phyloP scores from a whole-genome alignment of 495 filamentous ascomycete species.

The Daldinia bambusicola region DNA sequence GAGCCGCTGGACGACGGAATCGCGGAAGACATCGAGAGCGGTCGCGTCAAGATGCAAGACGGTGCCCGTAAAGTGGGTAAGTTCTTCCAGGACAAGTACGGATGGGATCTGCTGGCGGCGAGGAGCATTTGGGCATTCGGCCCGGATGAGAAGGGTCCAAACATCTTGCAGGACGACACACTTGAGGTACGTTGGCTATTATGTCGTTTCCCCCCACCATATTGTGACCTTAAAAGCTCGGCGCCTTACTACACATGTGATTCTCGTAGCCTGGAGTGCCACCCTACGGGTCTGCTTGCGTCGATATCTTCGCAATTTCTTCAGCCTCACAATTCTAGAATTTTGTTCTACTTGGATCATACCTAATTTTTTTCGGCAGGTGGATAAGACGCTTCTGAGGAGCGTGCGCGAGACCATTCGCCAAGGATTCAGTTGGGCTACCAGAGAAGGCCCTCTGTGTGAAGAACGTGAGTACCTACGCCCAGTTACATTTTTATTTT shows the following conservation, averaged over 20 bases:
- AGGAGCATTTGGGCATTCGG: slow-evolving; percentile 99
- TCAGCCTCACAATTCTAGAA: slow-evolving; percentile 46
- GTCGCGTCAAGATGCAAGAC: slow-evolving; percentile 89
- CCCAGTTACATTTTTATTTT: slow-evolving; percentile 37
- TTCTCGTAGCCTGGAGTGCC: slow-evolving; percentile 34
- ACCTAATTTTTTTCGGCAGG: slow-evolving; percentile 61
- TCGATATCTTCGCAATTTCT: slow-evolving; percentile 42
- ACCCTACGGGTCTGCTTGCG: slow-evolving; percentile 43
- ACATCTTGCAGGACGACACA: slow-evolving; percentile 97
- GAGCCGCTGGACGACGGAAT: slow-evolving; percentile 95
- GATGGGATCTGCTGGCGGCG: slow-evolving; percentile 93
- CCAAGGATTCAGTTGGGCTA: slow-evolving; percentile 96
- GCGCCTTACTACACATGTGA: slow-evolving; percentile 45
- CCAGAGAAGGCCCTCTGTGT: slow-evolving; percentile 93
- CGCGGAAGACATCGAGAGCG: slow-evolving; percentile 92
- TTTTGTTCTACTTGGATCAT: slow-evolving; percentile 35
- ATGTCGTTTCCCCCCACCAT: slow-evolving; percentile 36
- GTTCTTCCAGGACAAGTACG: slow-evolving; percentile 97
- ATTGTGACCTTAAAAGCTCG: slow-evolving; percentile 46
- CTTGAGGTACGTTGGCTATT: slow-evolving; percentile 67
- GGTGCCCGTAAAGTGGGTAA: slow-evolving; percentile 92
- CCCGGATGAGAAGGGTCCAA: slow-evolving; percentile 93
- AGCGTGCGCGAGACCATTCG: slow-evolving; percentile 89
- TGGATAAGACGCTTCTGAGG: slow-evolving; percentile 90
- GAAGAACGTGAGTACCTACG: slow-evolving; percentile 85